Evolutionary conservation across 306 rosid genomes (phyloP), one percentile per base, ranked within the genome.

Genomic region (Medicago lupulina): DNA sequence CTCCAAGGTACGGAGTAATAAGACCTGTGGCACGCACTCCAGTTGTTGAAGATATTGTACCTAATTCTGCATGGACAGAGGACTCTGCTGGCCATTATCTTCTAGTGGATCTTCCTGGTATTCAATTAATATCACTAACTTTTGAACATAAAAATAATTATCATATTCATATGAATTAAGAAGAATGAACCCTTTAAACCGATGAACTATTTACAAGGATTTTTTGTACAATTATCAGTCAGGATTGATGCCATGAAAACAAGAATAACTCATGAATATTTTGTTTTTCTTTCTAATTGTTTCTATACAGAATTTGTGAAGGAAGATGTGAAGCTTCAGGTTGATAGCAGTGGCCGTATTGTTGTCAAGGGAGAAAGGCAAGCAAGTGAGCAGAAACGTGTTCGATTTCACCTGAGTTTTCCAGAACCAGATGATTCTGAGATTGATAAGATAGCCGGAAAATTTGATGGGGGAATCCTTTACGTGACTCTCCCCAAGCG

Each of bases 81-180:
- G 94, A 88, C 74, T 75, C 83, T 58, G 14, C 82, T 0, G 83
- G 71, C 47, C 94, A 86, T 80, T 85, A 85, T 77, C 92, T 92
- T 64, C 40, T 88, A 5, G 86, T 92, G 58, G 91, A 87, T 86
- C 92, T 92, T 74, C 94, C 92, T 47, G 96, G 96, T 92, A 90
- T 60, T 67, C 14, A 9, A 46, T 21, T 23, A 23, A 67, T 67
- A 51, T 53, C 23, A 14, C 38, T 25, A 14, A 76, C 11, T 61
- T 79, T 36, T 41, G 7, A 53, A 51, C 23, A 21, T 0, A 57
- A 47, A 36, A 38, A 16, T 47, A 64, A 74, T 55, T 34, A 70
- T 61, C 78, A 78, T 74, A 70, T 60, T 49, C 50, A 9, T 39
- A 67, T 67, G 17, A 28, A 28, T 28, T 28, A 3, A 28, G 4